Percentiles rank a stretch among this genome's conserved stretches.
Conservation (phyloP, 2,329 filamentous ascomycete genomes). For the Claviceps purpurea region DNA sequence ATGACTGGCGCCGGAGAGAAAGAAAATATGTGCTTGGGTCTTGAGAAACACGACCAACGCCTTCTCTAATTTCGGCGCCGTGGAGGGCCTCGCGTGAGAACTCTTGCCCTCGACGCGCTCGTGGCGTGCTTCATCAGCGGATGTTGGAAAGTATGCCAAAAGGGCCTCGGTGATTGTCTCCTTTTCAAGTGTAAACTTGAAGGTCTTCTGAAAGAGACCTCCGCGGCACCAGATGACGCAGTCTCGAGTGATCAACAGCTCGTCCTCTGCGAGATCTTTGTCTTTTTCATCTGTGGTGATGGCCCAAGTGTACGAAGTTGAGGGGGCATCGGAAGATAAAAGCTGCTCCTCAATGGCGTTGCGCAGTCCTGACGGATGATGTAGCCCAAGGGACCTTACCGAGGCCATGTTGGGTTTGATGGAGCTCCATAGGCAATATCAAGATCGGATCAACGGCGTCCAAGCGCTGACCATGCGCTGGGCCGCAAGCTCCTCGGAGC, state of each 20-base stretch:
- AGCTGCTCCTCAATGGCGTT: constrained; percentile 74
- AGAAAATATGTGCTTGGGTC: constrained; percentile 88
- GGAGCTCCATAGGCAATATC: constrained; percentile 19
- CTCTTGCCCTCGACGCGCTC: constrained; percentile 3
- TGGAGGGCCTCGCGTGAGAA: constrained; percentile 5
- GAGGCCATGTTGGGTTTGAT: constrained; percentile 55
- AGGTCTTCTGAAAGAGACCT: constrained; percentile 70
- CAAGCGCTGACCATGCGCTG: neutral
- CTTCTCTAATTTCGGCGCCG: constrained; percentile 31
- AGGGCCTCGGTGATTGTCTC: constrained; percentile 78
- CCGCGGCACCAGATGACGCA: constrained; percentile 85
- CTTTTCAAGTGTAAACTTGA: constrained; percentile 75
- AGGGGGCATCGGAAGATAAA: constrained; percentile 51
- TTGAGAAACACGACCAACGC: constrained; percentile 85
- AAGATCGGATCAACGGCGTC: neutral
- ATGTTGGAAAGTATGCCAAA: constrained; percentile 64
- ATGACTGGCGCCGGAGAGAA: constrained; percentile 75
- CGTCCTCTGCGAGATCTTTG: constrained; percentile 49
- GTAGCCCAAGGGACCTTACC: constrained; percentile 79
- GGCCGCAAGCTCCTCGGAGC: neutral
- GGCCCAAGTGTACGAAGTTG: constrained; percentile 64
- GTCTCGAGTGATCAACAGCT: constrained; percentile 61
- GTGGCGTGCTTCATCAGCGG: constrained; percentile 22
- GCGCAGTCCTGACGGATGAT: constrained; percentile 71
- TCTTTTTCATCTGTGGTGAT: constrained; percentile 32